Percentiles rank a stretch among this genome's conserved stretches.
These are phyloP conservation scores for Pseudocercospora pini-densiflorae DNA, from an alignment of 2,329 filamentous ascomycete genomes.

Conservation along the genomic window DNA sequence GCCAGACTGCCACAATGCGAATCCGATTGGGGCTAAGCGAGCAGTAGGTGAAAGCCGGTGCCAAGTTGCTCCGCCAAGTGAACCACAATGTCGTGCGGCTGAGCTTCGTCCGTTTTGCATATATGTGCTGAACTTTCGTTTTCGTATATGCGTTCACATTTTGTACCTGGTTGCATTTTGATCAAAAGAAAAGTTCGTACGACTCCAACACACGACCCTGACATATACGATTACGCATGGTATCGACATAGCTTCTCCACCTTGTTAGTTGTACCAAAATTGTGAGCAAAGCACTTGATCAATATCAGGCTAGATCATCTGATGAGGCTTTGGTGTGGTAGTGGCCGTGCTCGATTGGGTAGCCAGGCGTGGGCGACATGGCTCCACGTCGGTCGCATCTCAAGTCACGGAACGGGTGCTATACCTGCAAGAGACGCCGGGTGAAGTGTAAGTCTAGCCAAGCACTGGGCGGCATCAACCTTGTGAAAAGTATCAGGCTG, in stretches of 20 bases:
- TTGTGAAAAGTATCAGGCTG: neutral
- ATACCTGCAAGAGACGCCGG: constrained; percentile 23
- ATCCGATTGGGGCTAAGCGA: neutral
- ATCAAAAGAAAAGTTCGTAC: neutral
- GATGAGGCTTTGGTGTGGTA: neutral
- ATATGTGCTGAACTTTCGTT: constrained; percentile 7
- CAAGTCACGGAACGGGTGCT: constrained; percentile 24
- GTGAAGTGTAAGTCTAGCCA: constrained; percentile 20
- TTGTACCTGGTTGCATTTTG: neutral
- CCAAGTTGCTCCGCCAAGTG: neutral
- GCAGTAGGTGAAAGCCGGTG: neutral
- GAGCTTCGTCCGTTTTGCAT: neutral
- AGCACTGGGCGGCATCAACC: neutral
- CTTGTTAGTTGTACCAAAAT: neutral
- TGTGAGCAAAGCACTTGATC: neutral
- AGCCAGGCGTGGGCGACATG: neutral
- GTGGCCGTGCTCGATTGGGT: neutral
- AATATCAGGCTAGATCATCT: neutral
- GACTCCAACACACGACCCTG: neutral
- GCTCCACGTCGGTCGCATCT: constrained; percentile 23
- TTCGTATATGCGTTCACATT: neutral
- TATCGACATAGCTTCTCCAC: neutral
- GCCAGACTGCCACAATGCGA: neutral
- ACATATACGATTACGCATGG: neutral
- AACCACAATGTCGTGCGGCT: constrained; percentile 3